A percentile compares a stretch with the other conserved stretches of the same genome.
Conservation (phyloP, 345 rosid genomes). For the Melastoma malabathricum region DNA sequence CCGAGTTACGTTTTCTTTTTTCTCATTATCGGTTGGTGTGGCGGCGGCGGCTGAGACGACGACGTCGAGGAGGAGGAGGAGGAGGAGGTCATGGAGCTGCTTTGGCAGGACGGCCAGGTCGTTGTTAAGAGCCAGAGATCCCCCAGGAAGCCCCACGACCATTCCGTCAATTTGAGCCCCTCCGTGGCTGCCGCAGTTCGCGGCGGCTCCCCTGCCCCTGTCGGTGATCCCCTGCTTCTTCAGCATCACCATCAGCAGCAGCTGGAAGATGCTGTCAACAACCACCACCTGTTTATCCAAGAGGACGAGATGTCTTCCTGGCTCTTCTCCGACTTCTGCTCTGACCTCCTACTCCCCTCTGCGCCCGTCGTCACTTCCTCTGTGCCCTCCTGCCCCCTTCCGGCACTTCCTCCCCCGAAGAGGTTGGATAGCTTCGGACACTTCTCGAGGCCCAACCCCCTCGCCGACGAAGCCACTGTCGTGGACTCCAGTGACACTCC, state of each 20-base stretch:
- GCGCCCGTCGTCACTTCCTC: too few relatives aligned
- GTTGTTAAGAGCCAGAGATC: constrained; percentile 50
- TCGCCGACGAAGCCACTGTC: constrained; percentile 38
- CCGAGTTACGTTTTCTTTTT: too few relatives aligned
- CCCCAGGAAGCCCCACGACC: constrained; percentile 20
- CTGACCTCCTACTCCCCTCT: too few relatives aligned
- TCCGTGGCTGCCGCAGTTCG: too few relatives aligned
- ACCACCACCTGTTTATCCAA: constrained; percentile 43
- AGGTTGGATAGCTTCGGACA: constrained; percentile 44
- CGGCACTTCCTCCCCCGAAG: constrained; percentile 17
- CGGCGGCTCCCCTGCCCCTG: not conserved
- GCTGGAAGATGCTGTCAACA: not conserved
- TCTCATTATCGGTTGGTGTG: too few relatives aligned
- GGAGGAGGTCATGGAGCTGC: constrained; percentile 73
- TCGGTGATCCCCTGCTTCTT: not conserved
- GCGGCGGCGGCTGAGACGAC: too few relatives aligned
- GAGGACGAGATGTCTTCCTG: constrained; percentile 93
- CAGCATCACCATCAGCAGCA: constrained; percentile 11
- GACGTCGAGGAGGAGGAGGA: too few relatives aligned
- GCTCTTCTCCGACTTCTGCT: constrained; percentile 29
- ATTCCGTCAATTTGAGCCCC: too few relatives aligned
- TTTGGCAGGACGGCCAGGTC: constrained; percentile 89
- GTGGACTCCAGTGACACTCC: constrained; percentile 51
- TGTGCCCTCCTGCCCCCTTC: too few relatives aligned
- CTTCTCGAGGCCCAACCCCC: constrained; percentile 32